phyloP scores from a whole-genome alignment of 75 land plant genomes.

The Picea glauca region DNA sequence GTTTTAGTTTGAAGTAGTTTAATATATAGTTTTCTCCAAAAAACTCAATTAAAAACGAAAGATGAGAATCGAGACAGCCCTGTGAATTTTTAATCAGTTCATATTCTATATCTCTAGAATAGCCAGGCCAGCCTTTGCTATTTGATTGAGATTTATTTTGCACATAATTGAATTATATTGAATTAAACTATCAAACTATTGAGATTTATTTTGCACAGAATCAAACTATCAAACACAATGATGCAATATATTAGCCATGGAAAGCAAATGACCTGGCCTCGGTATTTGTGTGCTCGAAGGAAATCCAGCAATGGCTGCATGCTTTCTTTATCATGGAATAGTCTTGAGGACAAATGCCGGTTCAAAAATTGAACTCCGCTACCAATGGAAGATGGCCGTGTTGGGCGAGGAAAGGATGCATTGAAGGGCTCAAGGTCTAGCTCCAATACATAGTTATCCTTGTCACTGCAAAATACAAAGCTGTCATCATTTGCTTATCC shows the following conservation, averaged over 20 bases:
- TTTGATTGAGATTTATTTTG: too few relatives aligned
- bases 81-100: too few relatives aligned
- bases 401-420: conserved; percentile 47
- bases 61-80: too few relatives aligned
- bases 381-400: conserved; percentile 55
- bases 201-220: neutral
- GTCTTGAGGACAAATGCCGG: conserved; percentile 81
- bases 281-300: conserved; percentile 70
- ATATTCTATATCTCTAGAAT: too few relatives aligned
- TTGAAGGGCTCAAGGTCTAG: conserved; percentile 70
- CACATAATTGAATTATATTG: too few relatives aligned
- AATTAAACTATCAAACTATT: neutral
- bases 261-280: conserved; percentile 53
- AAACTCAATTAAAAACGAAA: neutral
- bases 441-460: conserved; percentile 51
- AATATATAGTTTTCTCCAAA: neutral
- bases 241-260: neutral
- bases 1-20: neutral
- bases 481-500: neutral
- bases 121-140: too few relatives aligned
- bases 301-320: conserved; percentile 74
- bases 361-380: conserved; percentile 88
- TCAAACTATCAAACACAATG: neutral
- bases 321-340: conserved; percentile 56
- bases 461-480: conserved; percentile 8